phyloP scores from a whole-genome alignment of 345 rosid species.

The Excoecaria cochinchinensis region DNA sequence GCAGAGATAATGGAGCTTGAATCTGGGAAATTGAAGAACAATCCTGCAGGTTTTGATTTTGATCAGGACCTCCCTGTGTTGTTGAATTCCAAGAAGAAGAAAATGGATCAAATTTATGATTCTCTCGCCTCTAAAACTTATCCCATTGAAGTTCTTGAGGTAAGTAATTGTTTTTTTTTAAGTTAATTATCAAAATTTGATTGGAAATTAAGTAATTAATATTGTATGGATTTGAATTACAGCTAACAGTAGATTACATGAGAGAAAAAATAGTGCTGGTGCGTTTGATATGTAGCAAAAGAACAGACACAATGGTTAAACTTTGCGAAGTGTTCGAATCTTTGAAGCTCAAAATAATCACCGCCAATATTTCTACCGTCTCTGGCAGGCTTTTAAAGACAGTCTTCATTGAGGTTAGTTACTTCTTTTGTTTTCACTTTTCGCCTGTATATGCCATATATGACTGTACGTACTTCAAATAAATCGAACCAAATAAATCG shows the following conservation, averaged over 20 bases:
- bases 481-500: too few relatives aligned
- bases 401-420: conserved; percentile 69
- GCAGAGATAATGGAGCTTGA: conserved; percentile 78
- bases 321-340: conserved; percentile 83
- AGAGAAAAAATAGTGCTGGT: conserved; percentile 70
- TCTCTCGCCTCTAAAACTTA: conserved; percentile 39
- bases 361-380: conserved; percentile 68
- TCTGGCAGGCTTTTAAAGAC: conserved; percentile 78
- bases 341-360: conserved; percentile 68
- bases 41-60: conserved; percentile 36
- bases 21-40: conserved; percentile 42
- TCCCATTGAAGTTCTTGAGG: conserved; percentile 69
- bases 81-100: conserved; percentile 75
- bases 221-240: not conserved
- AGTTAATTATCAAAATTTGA: not conserved
- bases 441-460: not conserved
- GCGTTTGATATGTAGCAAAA: conserved; percentile 76
- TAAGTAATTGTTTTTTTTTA: not conserved
- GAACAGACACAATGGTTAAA: conserved; percentile 82
- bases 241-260: conserved; percentile 75
- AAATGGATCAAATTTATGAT: conserved; percentile 37
- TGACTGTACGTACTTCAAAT: too few relatives aligned
- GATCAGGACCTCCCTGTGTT: conserved; percentile 57
- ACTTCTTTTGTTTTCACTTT: not conserved
- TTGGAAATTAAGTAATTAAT: not conserved